Evolutionary conservation across 345 rosid genomes (phyloP).

Genomic region (Draba incana): DNA sequence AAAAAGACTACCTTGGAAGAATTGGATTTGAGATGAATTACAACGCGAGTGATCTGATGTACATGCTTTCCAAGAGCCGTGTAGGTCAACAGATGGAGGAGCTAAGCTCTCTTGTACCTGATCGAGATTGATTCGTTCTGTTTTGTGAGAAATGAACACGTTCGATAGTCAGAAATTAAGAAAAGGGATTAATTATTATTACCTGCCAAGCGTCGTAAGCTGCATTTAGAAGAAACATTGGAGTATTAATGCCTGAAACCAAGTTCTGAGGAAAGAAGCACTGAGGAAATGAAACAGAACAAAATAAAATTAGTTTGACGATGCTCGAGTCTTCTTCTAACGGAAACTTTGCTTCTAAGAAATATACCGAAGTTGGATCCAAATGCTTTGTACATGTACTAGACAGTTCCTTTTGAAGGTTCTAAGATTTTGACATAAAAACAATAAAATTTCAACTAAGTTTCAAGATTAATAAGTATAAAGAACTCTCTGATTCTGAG

Average conservation of each 20-base stretch:
- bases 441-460: slow-evolving; percentile 9
- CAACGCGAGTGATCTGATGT: slow-evolving; percentile 57
- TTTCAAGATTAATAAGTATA: neutral
- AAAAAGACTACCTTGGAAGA: slow-evolving; percentile 57
- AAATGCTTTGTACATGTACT: slow-evolving; percentile 57
- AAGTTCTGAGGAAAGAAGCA: slow-evolving; percentile 86
- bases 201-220: slow-evolving; percentile 89
- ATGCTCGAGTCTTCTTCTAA: neutral
- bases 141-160: too few species aligned
- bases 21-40: slow-evolving; percentile 59
- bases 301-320: slow-evolving; percentile 1
- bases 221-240: slow-evolving; percentile 68
- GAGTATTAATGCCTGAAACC: slow-evolving; percentile 62
- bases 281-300: slow-evolving; percentile 38
- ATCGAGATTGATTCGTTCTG: slow-evolving; percentile 5
- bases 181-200: slow-evolving; percentile 28
- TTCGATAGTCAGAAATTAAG: too few species aligned
- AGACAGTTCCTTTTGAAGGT: slow-evolving; percentile 63
- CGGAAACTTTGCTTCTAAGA: neutral
- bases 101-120: slow-evolving; percentile 70
- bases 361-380: slow-evolving; percentile 75
- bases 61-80: slow-evolving; percentile 65
- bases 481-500: neutral
- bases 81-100: slow-evolving; percentile 64
- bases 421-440: slow-evolving; percentile 44